phyloP scores from a whole-genome alignment of 495 filamentous ascomycete genomes.

The Aspergillus bertholletiae region DNA sequence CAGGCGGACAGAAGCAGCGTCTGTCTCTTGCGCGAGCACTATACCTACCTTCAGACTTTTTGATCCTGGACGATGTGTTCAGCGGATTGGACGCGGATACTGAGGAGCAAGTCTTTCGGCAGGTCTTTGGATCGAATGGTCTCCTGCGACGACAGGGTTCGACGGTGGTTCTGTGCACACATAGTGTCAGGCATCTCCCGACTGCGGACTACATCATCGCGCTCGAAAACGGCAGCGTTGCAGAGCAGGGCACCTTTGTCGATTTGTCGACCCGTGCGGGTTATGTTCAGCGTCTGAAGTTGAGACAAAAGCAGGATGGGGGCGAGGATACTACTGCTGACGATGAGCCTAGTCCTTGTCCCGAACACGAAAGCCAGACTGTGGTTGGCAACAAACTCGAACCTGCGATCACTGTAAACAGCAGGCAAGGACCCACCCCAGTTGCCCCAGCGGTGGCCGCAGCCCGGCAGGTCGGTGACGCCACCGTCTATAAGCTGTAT shows the following conservation, averaged over 20 bases:
- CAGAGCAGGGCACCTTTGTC: conserved; percentile 41
- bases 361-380: no score
- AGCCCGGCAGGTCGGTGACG: conserved; percentile 17
- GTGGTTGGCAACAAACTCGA: background rate
- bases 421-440: no score
- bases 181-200: conserved; percentile 27
- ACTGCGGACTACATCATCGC: conserved; percentile 44
- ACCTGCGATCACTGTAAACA: no score
- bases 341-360: no score
- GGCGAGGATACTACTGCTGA: conserved; percentile 26
- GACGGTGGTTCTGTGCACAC: conserved; percentile 36
- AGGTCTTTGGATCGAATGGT: conserved; percentile 39
- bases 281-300: background rate
- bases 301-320: background rate
- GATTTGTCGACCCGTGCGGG: conserved; percentile 17
- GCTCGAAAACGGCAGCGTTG: conserved; percentile 35
- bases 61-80: conserved; percentile 30
- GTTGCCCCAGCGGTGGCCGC: background rate
- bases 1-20: conserved; percentile 37
- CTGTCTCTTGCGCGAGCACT: conserved; percentile 44
- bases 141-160: conserved; percentile 28
- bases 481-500: conserved; percentile 30
- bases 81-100: conserved; percentile 35
- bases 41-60: conserved; percentile 30
- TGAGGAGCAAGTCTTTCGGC: conserved; percentile 40